Evolutionary conservation across 495 filamentous ascomycete genomes (phyloP).

Genomic region (Xylaria nigripes): DNA sequence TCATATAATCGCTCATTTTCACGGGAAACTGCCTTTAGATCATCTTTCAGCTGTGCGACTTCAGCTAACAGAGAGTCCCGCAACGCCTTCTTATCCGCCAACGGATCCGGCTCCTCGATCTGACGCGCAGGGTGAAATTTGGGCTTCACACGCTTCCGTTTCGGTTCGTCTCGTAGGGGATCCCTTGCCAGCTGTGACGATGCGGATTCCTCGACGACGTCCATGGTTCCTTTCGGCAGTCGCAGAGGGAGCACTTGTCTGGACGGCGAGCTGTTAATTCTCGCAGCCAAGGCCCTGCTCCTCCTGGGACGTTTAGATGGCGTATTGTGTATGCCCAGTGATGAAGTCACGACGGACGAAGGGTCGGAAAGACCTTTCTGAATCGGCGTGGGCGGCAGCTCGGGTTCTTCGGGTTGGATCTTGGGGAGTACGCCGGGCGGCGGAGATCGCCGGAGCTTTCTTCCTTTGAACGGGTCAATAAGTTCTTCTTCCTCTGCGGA

Average conservation of each 20-base stretch:
- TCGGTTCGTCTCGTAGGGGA: slow-evolving; percentile 13
- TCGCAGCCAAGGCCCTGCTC: slow-evolving; percentile 31
- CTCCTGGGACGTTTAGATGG: slow-evolving; percentile 38
- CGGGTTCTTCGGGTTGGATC: slow-evolving; percentile 44
- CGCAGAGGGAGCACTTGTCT: slow-evolving; percentile 36
- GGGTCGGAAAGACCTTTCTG: slow-evolving; percentile 50
- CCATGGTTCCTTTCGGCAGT: slow-evolving; percentile 4
- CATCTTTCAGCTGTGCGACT: slow-evolving; percentile 29
- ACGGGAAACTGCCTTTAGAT: slow-evolving; percentile 26
- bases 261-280: slow-evolving; percentile 37
- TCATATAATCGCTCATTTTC: slow-evolving; percentile 36
- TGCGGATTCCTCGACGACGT: slow-evolving; percentile 4
- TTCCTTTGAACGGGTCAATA: slow-evolving; percentile 35
- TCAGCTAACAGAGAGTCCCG: slow-evolving; percentile 32
- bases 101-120: slow-evolving; percentile 28
- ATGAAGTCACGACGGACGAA: slow-evolving; percentile 39
- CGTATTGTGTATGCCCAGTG: slow-evolving; percentile 46
- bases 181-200: slow-evolving; percentile 5
- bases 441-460: slow-evolving; percentile 27
- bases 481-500: slow-evolving; percentile 37
- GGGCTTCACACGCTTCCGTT: slow-evolving; percentile 15
- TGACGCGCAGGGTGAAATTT: slow-evolving; percentile 27
- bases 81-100: slow-evolving; percentile 32
- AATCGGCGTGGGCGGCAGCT: slow-evolving; percentile 63
- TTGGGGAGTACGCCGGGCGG: slow-evolving; percentile 33